Evolutionary conservation across 148 eudicot genomes (phyloP).

Genomic region (Rhododendron henanense): DNA sequence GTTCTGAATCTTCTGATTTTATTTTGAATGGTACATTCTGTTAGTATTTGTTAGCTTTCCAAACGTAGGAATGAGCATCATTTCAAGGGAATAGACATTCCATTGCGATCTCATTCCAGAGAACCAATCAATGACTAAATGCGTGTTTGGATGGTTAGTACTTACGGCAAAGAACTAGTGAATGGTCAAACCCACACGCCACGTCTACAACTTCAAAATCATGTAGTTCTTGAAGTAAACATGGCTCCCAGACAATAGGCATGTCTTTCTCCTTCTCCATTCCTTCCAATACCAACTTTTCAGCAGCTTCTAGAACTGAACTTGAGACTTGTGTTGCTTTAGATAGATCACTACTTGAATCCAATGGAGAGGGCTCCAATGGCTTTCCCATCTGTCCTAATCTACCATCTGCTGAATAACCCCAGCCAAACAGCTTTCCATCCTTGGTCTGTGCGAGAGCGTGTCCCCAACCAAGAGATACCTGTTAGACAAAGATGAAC

Average conservation of each 20-base stretch:
- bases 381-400: conserved; percentile 63
- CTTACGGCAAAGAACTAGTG: conserved; percentile 81
- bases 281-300: conserved; percentile 64
- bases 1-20: neutral
- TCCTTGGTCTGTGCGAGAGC: conserved; percentile 69
- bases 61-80: neutral
- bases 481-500: conserved; percentile 37
- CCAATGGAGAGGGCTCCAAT: conserved; percentile 56
- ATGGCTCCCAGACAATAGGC: conserved; percentile 95
- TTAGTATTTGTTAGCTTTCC: neutral
- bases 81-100: neutral
- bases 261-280: conserved; percentile 86
- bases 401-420: conserved; percentile 93
- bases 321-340: conserved; percentile 24
- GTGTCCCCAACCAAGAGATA: conserved; percentile 97
- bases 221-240: conserved; percentile 45
- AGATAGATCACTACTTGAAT: conserved; percentile 34
- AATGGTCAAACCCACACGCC: conserved; percentile 91
- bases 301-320: conserved; percentile 56
- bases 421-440: conserved; percentile 93
- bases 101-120: neutral
- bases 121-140: neutral
- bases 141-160: neutral
- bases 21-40: neutral
- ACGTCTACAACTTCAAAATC: conserved; percentile 50